A percentile compares a stretch with the other conserved stretches of the same genome.
Conservation (phyloP, 1,284 basidiomycete genomes). For the Sphagnurus paluster region DNA sequence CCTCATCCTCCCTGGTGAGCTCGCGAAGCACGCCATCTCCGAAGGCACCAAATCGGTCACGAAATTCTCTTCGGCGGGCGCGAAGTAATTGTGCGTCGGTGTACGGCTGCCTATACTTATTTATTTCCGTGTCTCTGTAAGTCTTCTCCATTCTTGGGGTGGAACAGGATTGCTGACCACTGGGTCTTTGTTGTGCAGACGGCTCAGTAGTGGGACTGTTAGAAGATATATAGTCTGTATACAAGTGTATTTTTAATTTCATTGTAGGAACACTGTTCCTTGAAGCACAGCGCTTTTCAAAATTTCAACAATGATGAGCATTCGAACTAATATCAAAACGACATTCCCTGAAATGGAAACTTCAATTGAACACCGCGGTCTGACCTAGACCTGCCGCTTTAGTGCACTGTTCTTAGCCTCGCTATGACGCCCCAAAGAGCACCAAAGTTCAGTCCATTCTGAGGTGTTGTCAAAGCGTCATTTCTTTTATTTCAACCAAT, state of each 20-base stretch:
- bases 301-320: too few species aligned
- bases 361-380: too few species aligned
- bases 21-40: constrained; percentile 69
- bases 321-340: too few species aligned
- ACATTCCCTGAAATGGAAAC: too few species aligned
- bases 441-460: too few species aligned
- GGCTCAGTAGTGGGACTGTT: constrained; percentile 15
- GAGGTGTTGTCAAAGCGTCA: too few species aligned
- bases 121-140: constrained; percentile 8
- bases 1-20: constrained; percentile 79
- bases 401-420: too few species aligned
- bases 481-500: too few species aligned
- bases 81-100: constrained; percentile 42
- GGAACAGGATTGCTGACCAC: neutral
- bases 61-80: constrained; percentile 44
- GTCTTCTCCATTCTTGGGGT: neutral
- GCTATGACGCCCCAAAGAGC: too few species aligned
- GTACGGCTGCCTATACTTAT: constrained; percentile 9
- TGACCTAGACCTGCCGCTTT: too few species aligned
- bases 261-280: constrained; percentile 8
- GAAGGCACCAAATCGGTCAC: constrained; percentile 58
- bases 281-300: too few species aligned
- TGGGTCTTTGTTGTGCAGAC: neutral
- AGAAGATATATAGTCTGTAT: constrained; percentile 19
- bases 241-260: constrained; percentile 21